Evolutionary conservation across 768 basidiomycete genomes (phyloP).

Genomic region (Amanita molliuscula): DNA sequence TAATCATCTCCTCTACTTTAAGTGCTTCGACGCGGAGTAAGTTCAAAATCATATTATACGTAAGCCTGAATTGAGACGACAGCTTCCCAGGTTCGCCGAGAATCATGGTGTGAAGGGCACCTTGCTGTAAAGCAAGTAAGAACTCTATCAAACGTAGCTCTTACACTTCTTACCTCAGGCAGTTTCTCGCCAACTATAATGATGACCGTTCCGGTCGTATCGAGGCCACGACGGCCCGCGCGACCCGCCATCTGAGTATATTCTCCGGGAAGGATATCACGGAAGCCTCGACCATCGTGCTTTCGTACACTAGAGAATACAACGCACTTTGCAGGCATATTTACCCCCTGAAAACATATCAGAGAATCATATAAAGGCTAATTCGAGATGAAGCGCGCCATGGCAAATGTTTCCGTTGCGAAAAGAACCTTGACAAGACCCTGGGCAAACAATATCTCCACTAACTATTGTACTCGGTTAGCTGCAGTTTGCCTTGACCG

Average conservation of each 20-base stretch:
- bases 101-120: slow-evolving; percentile 77
- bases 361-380: background rate
- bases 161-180: slow-evolving; percentile 54
- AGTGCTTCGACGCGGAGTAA: slow-evolving; percentile 92
- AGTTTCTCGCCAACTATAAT: slow-evolving; percentile 76
- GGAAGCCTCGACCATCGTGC: slow-evolving; percentile 89
- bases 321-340: slow-evolving; percentile 97
- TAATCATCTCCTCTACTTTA: slow-evolving; percentile 98
- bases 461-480: slow-evolving; percentile 44
- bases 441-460: slow-evolving; percentile 91
- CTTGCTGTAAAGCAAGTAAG: slow-evolving; percentile 41
- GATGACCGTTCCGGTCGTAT: slow-evolving; percentile 92
- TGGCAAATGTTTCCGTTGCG: slow-evolving; percentile 98
- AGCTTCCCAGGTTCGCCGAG: slow-evolving; percentile 89
- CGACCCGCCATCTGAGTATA: slow-evolving; percentile 99
- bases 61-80: slow-evolving; percentile 91
- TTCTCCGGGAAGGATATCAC: slow-evolving; percentile 84
- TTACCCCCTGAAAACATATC: slow-evolving; percentile 66
- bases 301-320: slow-evolving; percentile 94
- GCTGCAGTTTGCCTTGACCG: slow-evolving; percentile 4
- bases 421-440: slow-evolving; percentile 95
- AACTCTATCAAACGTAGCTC: background rate
- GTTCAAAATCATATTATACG: slow-evolving; percentile 99
- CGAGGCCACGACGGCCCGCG: slow-evolving; percentile 91
- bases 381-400: slow-evolving; percentile 47